Evolutionary conservation across 495 filamentous ascomycete genomes (phyloP), one percentile per base, ranked within the genome.

Genomic region (Aspergillus sclerotioniger): DNA sequence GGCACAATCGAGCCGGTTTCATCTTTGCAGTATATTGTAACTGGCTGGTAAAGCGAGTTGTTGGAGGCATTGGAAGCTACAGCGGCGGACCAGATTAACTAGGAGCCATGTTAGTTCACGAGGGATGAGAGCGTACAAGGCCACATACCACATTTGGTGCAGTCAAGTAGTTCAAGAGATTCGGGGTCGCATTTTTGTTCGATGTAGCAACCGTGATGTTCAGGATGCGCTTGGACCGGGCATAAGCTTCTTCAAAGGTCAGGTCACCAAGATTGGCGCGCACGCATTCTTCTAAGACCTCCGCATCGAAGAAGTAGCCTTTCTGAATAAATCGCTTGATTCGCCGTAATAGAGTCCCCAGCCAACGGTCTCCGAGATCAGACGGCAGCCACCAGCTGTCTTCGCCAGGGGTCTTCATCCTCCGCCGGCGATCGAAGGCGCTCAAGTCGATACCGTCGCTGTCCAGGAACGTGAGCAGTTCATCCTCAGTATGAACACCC

Each of bases 171-270:
- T 98, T 98, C 7, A 98, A 80, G 19, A 96, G 71, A 57, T 88
- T 91, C 8, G 93, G 93, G 2, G 90, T 84, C 47, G 89, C 90
- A n/a, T 84, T 84, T 43, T 86, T 80, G 12, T 83, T 84, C 8
- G 82, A 82, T 3, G 87, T 88, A 2, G 88, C 87, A 41, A 98
- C 87, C 1, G 91, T 96, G 67, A 98, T 96, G 67, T 96, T 96
- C 58, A 98, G 78, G 20, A 96, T 87, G 31, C 91, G 79, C 66
- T 92, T 94, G 10, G 91, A 96, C 48, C 84, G 81, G 33, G 86
- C 80, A 67, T 93, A 96, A 2, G 93, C 93, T 70, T 97, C 93
- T 74, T 96, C 90, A 62, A 98, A 98, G 0, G 92, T 98, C 19
- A 96, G 67, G 62, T 96, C 89, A 8, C 91, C 92, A 4, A 96